A percentile compares a stretch with the other conserved stretches of the same genome.
Conservation (phyloP, 768 basidiomycete species). For the Trametes meyenii region DNA sequence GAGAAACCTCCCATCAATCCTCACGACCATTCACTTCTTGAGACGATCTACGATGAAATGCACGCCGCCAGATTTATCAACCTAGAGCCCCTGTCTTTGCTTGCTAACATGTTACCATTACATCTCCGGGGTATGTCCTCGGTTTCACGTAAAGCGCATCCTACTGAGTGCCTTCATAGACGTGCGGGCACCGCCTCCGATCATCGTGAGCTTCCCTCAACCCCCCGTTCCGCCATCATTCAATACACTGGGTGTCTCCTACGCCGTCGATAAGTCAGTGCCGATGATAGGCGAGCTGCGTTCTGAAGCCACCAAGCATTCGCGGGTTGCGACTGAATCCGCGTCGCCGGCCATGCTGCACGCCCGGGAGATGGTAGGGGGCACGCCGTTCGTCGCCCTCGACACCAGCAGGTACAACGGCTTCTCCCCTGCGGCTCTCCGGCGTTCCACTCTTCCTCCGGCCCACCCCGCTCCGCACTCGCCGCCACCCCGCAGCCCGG, state of each 20-base stretch:
- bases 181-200: conserved; percentile 66
- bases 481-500: not conserved
- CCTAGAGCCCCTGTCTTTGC: conserved; percentile 59
- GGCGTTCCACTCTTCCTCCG: not conserved
- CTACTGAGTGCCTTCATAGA: conserved; percentile 40
- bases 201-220: conserved; percentile 62
- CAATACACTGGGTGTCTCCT: not conserved
- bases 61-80: conserved; percentile 72
- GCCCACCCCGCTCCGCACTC: not conserved
- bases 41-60: conserved; percentile 68
- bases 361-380: conserved; percentile 5
- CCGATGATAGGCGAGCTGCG: not conserved
- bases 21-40: conserved; percentile 66
- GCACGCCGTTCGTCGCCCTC: conserved; percentile 15
- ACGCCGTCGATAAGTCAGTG: not conserved
- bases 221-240: conserved; percentile 27
- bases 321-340: not conserved
- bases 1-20: conserved; percentile 50
- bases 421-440: conserved; percentile 17
- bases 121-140: conserved; percentile 60
- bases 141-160: not conserved
- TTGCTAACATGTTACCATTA: conserved; percentile 57
- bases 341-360: conserved; percentile 1
- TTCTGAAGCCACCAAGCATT: conserved; percentile 2
- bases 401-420: conserved; percentile 25